Base-by-base conservation (phyloP, 768 basidiomycete species). In the Hericium coralloides region DNA sequence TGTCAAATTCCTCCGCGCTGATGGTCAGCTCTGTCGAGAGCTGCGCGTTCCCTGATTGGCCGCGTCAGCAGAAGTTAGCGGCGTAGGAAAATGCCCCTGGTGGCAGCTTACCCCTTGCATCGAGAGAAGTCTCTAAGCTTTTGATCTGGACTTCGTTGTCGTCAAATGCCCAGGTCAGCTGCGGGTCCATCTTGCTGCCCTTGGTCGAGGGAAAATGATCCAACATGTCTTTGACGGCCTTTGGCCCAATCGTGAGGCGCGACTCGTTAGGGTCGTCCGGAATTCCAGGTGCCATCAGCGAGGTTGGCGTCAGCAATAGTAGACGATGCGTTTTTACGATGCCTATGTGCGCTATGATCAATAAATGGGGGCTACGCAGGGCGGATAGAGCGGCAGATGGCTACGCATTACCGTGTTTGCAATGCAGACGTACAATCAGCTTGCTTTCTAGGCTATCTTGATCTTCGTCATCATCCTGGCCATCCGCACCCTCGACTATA, bases 251-350 rank as follows among this genome's bases (percentile, higher is more conserved):
- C 7, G 77, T 82, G 12, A 92, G 67, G 22, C 76, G 78, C 20
- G 88, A 89, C 70, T 87, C 82, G 43, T 76, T 75, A 1, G 70
- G 62, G 10, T 74, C 66, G 52, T 85, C 81, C 3, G 84, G 82
- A n/a, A 79, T 69, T n/a, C 77, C 79, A 4, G 90, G 91, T 2
- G 83, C 79, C 66, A 86, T 73, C 39, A 86, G 75, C 18, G 81
- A 75, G 2, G 76, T 77, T 38, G 82, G 79, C 2, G 79, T 74
- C 49, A 81, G 73, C 17, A 92, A 71, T 17, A 83, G 73, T 10
- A 92, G 71, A 17, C 84, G 79, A 70, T 93, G 91, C 0, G 91
- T 93, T 71, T 92, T 92, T 12, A 87, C 71, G 55, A 92, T 83
- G 45, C 89, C 90, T 92, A 53, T 8, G 38, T 48, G 36, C 23